phyloP scores from a whole-genome alignment of 176 grass and related monocot genomes.

The Aegilops tauschii region DNA sequence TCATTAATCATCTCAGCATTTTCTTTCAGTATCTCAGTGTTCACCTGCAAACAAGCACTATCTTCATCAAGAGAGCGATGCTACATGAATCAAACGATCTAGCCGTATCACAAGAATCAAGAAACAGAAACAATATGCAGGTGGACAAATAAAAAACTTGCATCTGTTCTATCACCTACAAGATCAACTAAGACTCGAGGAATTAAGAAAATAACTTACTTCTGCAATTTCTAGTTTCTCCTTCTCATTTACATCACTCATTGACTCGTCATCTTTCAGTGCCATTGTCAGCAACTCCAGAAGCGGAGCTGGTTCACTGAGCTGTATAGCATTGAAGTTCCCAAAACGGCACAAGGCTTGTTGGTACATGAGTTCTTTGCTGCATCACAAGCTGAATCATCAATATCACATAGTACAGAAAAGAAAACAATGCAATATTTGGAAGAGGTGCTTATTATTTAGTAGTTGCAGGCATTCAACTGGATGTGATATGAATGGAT shows the following conservation, averaged over 20 bases:
- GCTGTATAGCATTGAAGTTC: slow-evolving; percentile 91
- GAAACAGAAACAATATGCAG: not conserved
- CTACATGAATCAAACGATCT: not conserved
- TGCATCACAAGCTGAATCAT: slow-evolving; percentile 1
- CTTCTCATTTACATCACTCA: slow-evolving; percentile 49
- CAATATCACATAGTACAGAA: not conserved
- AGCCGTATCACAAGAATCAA: not conserved
- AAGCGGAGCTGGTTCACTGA: slow-evolving; percentile 85
- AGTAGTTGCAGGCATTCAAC: no score
- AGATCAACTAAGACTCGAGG: not conserved
- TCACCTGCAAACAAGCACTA: slow-evolving; percentile 46
- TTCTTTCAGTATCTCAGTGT: slow-evolving; percentile 78
- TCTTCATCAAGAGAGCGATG: not conserved
- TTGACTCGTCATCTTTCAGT: slow-evolving; percentile 65
- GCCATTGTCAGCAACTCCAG: slow-evolving; percentile 75
- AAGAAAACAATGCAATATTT: slow-evolving; percentile 25
- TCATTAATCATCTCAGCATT: slow-evolving; percentile 84
- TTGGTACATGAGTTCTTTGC: slow-evolving; percentile 98
- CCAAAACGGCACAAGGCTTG: slow-evolving; percentile 80
- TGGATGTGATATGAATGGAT: not conserved
- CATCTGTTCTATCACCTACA: not conserved
- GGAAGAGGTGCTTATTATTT: not conserved
- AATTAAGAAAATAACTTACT: slow-evolving; percentile 43
- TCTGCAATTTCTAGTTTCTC: slow-evolving; percentile 84
- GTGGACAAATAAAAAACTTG: not conserved